Evolutionary conservation across 202 grass and related monocot genomes (phyloP).

Genomic region (Musa balbisiana): DNA sequence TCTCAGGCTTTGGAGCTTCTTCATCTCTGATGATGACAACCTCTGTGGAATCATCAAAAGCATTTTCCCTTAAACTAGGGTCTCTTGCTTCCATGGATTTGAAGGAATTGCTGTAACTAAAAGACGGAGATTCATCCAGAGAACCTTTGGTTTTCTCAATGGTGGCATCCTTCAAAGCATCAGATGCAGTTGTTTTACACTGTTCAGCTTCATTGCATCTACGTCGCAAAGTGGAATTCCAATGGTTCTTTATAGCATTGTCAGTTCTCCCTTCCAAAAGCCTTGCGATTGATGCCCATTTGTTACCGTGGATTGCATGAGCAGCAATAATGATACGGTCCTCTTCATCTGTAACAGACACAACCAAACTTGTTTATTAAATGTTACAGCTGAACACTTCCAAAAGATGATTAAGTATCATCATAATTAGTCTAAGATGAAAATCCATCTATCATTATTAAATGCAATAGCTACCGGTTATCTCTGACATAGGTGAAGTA

Average conservation of each 20-base stretch:
- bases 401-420: neutral
- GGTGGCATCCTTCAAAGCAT: slow-evolving; percentile 26
- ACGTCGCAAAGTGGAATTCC: slow-evolving; percentile 96
- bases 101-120: slow-evolving; percentile 36
- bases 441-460: no score
- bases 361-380: neutral
- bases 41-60: slow-evolving; percentile 29
- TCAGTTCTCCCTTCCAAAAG: slow-evolving; percentile 88
- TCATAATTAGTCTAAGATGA: neutral
- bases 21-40: slow-evolving; percentile 17
- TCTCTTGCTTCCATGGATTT: slow-evolving; percentile 33
- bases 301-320: slow-evolving; percentile 82
- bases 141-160: slow-evolving; percentile 32
- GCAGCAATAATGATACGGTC: slow-evolving; percentile 77
- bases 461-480: no score
- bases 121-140: slow-evolving; percentile 38
- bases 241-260: slow-evolving; percentile 97
- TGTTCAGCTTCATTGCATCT: slow-evolving; percentile 33
- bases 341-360: slow-evolving; percentile 67
- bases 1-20: slow-evolving; percentile 2
- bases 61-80: slow-evolving; percentile 28
- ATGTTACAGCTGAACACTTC: neutral
- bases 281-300: slow-evolving; percentile 84
- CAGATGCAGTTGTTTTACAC: slow-evolving; percentile 30
- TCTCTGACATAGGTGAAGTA: no score